A percentile compares a stretch with the other conserved stretches of the same genome.
Conservation (phyloP, 352 stramenopile species). For the Phytophthora aleatoria region DNA sequence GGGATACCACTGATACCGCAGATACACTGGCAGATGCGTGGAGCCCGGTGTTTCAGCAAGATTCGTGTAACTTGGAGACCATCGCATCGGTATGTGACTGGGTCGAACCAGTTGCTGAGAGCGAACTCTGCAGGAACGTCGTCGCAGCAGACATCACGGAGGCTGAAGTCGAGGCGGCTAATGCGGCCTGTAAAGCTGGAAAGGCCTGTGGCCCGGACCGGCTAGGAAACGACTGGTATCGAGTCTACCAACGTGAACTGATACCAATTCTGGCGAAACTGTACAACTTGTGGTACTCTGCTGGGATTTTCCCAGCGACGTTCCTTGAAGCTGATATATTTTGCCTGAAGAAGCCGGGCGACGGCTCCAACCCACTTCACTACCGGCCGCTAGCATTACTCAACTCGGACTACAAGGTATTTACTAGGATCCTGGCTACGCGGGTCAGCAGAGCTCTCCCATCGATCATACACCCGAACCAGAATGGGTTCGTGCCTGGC, state of each 20-base stretch:
- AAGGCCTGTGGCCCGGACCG: not conserved
- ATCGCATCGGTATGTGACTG: not conserved
- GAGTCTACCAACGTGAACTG: not conserved
- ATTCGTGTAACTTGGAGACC: not conserved
- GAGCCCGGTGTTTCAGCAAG: conserved; percentile 1
- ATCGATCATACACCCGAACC: not conserved
- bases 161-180: not conserved
- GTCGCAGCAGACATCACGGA: not conserved
- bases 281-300: not conserved
- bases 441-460: not conserved
- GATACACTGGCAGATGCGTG: not conserved
- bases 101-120: not conserved
- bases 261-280: not conserved
- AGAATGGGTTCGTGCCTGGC: conserved; percentile 1
- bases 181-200: not conserved
- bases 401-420: conserved; percentile 21
- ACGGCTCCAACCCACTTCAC: not conserved
- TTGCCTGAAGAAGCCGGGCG: conserved; percentile 3
- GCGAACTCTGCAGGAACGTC: not conserved
- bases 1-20: too few relatives aligned
- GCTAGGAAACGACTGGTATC: not conserved
- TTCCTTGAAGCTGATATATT: conserved; percentile 10
- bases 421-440: conserved; percentile 1
- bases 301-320: not conserved
- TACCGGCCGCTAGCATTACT: conserved; percentile 6